Base-by-base conservation (phyloP, 2,329 filamentous ascomycete species). In the Graphilbum sp. region DNA sequence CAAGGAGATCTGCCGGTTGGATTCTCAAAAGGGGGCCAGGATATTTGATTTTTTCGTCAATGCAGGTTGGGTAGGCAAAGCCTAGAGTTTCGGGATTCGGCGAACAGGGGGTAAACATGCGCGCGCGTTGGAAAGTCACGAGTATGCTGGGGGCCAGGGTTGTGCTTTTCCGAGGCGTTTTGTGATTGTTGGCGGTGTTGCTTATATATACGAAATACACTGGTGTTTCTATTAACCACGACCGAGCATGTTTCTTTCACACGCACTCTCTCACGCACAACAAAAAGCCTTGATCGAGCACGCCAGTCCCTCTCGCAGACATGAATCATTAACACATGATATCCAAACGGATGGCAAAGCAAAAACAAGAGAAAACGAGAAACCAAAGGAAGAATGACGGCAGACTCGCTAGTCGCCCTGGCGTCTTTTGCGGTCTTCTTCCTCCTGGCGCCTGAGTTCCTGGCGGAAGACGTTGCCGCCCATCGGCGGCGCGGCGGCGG, bases 11-110 rank as follows among this genome's bases (percentile, higher is more conserved):
- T 87, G 81, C 52, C 60, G 76, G 54, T 70, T 96, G 37, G 88
- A 96, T 51, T 72, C 75, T 10, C 80, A 81, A 45, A 96, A 95
- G 56, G 79, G 82, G 0, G 78, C 80, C 16, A 71, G 84, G 46
- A 75, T 96, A 41, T 95, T 88, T 58, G 90, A 96, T 56, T 96
- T 95, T 54, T 87, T 95, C 61, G 82, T 93, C 45, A 83, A 86
- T 53, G 78, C 77, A 40, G 90, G 88, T 3, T 96, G 88, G 86
- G 78, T 96, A 43, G 80, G 77, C 24, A 90, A 92, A 63, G 81
- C 78, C 20, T 92, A 36, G 36, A 5, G 24, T 32, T 12, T 17
- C 7, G 27, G 27, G 27, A 29, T 24, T 5, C n/a, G 23, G 23
- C 7, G 23, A 12, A 12, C 7, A 12, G 27, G 27, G 13, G 7